A percentile compares a stretch with the other conserved stretches of the same genome.
Conservation (phyloP, 2,329 filamentous ascomycete genomes). For the Gaeumannomyces tritici region DNA sequence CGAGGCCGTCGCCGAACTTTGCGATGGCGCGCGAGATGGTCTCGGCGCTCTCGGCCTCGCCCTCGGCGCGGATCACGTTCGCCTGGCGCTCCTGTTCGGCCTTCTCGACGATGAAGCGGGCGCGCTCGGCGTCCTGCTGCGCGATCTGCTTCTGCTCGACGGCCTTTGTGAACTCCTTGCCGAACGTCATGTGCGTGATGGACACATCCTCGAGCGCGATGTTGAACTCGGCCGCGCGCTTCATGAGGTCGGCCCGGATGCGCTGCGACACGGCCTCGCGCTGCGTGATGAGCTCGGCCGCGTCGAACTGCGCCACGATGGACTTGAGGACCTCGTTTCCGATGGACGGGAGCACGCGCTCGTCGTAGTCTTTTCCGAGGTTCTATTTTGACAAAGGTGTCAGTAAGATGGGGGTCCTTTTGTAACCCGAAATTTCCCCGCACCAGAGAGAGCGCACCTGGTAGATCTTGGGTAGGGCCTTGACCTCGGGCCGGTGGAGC, state of each 20-base stretch:
- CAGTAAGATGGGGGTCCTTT: neutral
- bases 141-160: slow-evolving; percentile 99
- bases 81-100: slow-evolving; percentile 98
- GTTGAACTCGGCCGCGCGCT: slow-evolving; percentile 94
- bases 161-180: slow-evolving; percentile 95
- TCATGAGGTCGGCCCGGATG: slow-evolving; percentile 85
- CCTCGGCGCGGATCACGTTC: slow-evolving; percentile 96
- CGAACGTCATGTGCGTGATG: slow-evolving; percentile 99
- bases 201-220: slow-evolving; percentile 97
- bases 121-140: slow-evolving; percentile 95
- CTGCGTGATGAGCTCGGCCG: slow-evolving; percentile 96
- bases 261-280: slow-evolving; percentile 93
- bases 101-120: slow-evolving; percentile 95
- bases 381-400: slow-evolving; percentile 44
- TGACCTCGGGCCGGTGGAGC: slow-evolving; percentile 86
- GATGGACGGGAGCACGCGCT: slow-evolving; percentile 95
- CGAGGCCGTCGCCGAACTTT: slow-evolving; percentile 85
- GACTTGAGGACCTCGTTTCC: slow-evolving; percentile 99
- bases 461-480: slow-evolving; percentile 92
- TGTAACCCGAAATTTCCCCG: neutral
- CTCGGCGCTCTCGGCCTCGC: slow-evolving; percentile 93
- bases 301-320: slow-evolving; percentile 98
- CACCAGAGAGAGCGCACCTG: slow-evolving; percentile 53
- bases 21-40: slow-evolving; percentile 81
- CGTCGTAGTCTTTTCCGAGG: slow-evolving; percentile 96